phyloP scores from a whole-genome alignment of 208 protist species.

The Acanthamoeba healyi region DNA sequence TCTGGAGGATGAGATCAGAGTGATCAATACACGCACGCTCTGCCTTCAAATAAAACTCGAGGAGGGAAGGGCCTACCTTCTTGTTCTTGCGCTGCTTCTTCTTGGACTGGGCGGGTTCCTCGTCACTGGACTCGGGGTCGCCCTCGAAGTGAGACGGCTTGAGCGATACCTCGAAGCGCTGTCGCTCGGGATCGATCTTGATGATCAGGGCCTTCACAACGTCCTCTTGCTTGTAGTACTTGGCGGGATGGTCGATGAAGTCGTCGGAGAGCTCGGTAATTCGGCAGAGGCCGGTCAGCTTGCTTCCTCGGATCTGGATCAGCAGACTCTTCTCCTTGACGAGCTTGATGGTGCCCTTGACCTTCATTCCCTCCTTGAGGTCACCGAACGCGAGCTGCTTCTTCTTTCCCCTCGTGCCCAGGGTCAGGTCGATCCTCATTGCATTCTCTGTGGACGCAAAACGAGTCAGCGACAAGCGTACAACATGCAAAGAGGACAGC shows the following conservation, averaged over 20 bases:
- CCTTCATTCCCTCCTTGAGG: conserved; percentile 75
- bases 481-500: background rate
- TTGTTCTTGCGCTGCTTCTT: conserved; percentile 24
- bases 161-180: conserved; percentile 63
- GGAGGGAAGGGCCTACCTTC: background rate
- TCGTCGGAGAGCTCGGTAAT: conserved; percentile 69
- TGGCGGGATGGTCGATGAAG: conserved; percentile 23
- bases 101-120: background rate
- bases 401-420: background rate
- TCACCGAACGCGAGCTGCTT: conserved; percentile 55
- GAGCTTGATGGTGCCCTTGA: conserved; percentile 53
- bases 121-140: conserved; percentile 17
- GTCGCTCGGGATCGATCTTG: conserved; percentile 67
- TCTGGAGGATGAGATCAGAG: background rate
- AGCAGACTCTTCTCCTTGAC: conserved; percentile 73
- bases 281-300: conserved; percentile 74
- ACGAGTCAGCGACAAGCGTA: background rate
- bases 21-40: too few species aligned
- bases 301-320: conserved; percentile 53
- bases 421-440: conserved; percentile 13
- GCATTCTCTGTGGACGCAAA: background rate
- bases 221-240: conserved; percentile 61
- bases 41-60: too few species aligned
- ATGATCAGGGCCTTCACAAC: conserved; percentile 78
- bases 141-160: conserved; percentile 71